These are phyloP conservation scores for Leishmania lainsoni DNA, from an alignment of 208 protist genomes.

Conservation along the genomic window DNA sequence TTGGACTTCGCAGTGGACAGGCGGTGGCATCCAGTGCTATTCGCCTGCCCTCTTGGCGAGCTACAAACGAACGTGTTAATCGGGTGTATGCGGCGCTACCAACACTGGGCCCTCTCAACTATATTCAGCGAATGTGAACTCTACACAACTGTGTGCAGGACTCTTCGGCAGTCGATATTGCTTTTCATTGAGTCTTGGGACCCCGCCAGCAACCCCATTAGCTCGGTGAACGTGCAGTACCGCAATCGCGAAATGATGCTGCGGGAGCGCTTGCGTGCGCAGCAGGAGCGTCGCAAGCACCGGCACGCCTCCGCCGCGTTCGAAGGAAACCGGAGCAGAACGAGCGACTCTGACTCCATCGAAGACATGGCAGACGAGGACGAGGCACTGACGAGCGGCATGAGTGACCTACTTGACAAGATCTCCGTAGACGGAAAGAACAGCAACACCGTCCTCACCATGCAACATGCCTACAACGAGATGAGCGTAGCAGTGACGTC, in stretches of 20 bases:
- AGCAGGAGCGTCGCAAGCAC: constrained; percentile 23
- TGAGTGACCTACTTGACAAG: constrained; percentile 13
- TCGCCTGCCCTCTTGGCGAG: constrained; percentile 85
- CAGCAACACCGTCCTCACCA: constrained; percentile 13
- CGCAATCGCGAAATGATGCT: constrained; percentile 28
- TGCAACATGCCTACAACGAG: constrained; percentile 2
- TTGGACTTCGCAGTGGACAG: constrained; percentile 83
- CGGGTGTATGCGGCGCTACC: constrained; percentile 86
- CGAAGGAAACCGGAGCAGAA: background rate
- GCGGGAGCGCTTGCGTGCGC: constrained; percentile 23
- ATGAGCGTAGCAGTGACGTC: constrained; percentile 10
- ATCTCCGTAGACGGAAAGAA: background rate
- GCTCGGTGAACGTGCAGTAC: constrained; percentile 34
- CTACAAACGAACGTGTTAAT: constrained; percentile 87
- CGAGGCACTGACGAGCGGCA: background rate
- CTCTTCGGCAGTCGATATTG: constrained; percentile 58
- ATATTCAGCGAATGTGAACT: constrained; percentile 86
- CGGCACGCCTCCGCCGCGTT: background rate
- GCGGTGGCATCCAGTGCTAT: constrained; percentile 88
- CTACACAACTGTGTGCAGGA: constrained; percentile 54
- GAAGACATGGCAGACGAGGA: constrained; percentile 4
- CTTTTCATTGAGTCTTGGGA: constrained; percentile 74
- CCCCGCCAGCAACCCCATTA: constrained; percentile 57
- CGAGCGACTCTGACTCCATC: background rate
- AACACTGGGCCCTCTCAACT: constrained; percentile 78